Evolutionary conservation across 768 basidiomycete species (phyloP).

Genomic region (Naganishia antarctica): DNA sequence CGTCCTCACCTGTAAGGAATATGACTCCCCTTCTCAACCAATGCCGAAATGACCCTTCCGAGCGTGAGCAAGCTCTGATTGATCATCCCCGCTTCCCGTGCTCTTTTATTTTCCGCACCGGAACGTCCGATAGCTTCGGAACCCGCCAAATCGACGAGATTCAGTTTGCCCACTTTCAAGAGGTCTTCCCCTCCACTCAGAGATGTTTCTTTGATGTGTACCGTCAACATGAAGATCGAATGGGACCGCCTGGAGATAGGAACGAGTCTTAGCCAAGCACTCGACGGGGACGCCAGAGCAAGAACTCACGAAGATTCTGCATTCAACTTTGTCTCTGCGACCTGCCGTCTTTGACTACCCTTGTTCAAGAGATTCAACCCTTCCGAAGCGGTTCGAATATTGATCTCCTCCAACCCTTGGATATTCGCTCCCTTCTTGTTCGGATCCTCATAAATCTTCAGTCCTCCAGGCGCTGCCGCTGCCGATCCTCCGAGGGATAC

Average conservation of each 20-base stretch:
- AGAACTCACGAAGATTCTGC: constrained; percentile 55
- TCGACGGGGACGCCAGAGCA: no score
- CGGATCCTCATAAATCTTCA: constrained; percentile 91
- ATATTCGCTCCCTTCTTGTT: constrained; percentile 82
- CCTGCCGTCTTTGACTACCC: constrained; percentile 84
- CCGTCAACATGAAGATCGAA: constrained; percentile 92
- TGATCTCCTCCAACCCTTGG: constrained; percentile 85
- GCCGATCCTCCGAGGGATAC: constrained; percentile 24
- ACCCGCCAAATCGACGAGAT: constrained; percentile 93
- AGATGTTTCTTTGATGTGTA: constrained; percentile 78
- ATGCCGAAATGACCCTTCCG: constrained; percentile 89
- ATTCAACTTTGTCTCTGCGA: constrained; percentile 95
- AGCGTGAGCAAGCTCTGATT: constrained; percentile 96
- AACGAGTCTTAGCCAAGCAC: no score
- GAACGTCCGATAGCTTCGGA: constrained; percentile 95
- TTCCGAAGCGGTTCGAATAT: constrained; percentile 74
- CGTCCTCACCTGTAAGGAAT: constrained; percentile 91
- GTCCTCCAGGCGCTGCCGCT: constrained; percentile 46
- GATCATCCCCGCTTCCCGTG: constrained; percentile 96
- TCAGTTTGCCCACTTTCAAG: constrained; percentile 87
- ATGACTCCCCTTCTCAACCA: constrained; percentile 85
- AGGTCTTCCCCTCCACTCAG: constrained; percentile 70
- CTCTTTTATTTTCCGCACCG: constrained; percentile 90
- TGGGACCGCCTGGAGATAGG: constrained; percentile 81
- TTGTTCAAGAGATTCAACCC: constrained; percentile 78